Base-by-base conservation (phyloP, 129 eudicot species). In the Pulicaria dysenterica region DNA sequence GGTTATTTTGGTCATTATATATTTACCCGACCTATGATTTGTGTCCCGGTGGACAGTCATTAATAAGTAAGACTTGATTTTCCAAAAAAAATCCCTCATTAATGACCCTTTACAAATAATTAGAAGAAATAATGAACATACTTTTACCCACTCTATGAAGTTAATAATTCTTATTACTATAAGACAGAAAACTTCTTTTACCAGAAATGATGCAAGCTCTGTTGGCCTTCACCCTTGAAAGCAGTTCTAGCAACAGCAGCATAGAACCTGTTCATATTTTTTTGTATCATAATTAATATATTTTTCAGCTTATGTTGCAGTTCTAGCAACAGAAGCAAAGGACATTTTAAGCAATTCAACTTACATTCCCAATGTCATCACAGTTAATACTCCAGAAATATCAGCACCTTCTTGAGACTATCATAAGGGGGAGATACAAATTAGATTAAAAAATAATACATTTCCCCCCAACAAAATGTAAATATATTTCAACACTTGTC, bases 331-430 rank as follows among this genome's bases (percentile, higher is more conserved):
- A 15, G 8, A 12, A 50, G 60, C n/a, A 49, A 49, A 16, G 68
- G 58, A 36, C 5, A 13, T 24, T 37, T 47, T 41, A 71, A 67
- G 48, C 4, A 39, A 48, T 3, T 63, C 46, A 69, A 80, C 98
- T 84, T 88, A 93, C 98, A 93, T 89, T 62, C 98, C 98, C 72
- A 93, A 64, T 9, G 98, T 93, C 98, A 87, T 93, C 74, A 93
- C 98, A 1, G 98, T 80, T 83, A 93, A 81, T 58, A 93, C 96
- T 58, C 98, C 98, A 80, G 98, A 93, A 53, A 93, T 80, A 75
- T 85, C 95, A 70, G 82, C 84, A 68, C 84, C 96, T 80, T 89
- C 95, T 84, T 93, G 98, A 66, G 95, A 86, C 98, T 93, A 80
- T 55, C 58, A 81, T 54, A 80, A 8, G 31, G 31, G 53, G 58